A percentile compares a stretch with the other conserved stretches of the same genome.
phyloP scores from a whole-genome alignment of 805 yeast species.

The Pichia nakasei region DNA sequence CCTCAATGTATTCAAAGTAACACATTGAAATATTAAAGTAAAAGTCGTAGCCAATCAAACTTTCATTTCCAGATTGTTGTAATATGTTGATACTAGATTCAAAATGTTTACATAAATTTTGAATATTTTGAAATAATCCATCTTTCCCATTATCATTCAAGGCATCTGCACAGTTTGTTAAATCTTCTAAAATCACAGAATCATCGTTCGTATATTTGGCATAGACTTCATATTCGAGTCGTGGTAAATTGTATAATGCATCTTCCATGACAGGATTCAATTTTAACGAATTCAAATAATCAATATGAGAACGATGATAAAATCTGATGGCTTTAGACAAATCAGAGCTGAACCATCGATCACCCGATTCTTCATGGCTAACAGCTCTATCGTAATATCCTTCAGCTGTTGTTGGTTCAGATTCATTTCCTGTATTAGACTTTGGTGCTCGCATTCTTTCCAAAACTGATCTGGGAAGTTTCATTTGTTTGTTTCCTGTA shows the following conservation, averaged over 20 bases:
- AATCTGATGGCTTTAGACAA: constrained; percentile 55
- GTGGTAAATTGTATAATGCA: constrained; percentile 47
- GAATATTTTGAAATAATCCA: constrained; percentile 34
- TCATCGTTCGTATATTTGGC: constrained; percentile 40
- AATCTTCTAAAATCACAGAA: constrained; percentile 29
- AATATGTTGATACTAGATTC: constrained; percentile 29
- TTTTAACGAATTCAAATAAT: constrained; percentile 33
- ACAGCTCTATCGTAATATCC: constrained; percentile 51
- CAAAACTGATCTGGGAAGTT: constrained; percentile 11
- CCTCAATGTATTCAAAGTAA: constrained; percentile 39
- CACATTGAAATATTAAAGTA: constrained; percentile 39
- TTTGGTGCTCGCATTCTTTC: constrained; percentile 5
- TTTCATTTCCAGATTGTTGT: background rate
- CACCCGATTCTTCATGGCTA: constrained; percentile 64
- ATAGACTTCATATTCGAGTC: constrained; percentile 54
- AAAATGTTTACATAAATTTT: constrained; percentile 30
- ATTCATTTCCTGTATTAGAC: background rate
- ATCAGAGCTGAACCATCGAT: constrained; percentile 63
- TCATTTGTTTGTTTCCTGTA: constrained; percentile 8
- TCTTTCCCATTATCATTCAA: constrained; percentile 11
- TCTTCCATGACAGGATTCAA: constrained; percentile 29
- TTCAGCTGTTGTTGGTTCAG: constrained; percentile 34
- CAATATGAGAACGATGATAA: constrained; percentile 46
- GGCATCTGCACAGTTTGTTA: constrained; percentile 28
- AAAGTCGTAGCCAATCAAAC: constrained; percentile 32